Evolutionary conservation across 2,329 filamentous ascomycete species (phyloP).

Genomic region (Pseudogymnoascus sp.): DNA sequence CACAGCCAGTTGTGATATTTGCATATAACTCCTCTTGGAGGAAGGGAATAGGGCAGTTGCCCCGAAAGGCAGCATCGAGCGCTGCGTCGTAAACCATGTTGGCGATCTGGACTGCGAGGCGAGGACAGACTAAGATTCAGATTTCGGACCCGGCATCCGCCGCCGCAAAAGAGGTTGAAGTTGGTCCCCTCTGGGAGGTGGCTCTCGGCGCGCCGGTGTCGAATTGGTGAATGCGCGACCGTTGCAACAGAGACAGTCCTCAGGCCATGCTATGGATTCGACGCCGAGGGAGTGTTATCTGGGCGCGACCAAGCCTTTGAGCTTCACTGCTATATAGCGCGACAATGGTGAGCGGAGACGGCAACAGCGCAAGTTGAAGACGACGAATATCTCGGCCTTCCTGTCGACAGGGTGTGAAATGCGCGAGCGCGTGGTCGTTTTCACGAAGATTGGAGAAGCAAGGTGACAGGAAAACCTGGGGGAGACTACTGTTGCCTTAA

Average conservation of each 20-base stretch:
- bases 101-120: neutral
- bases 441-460: neutral
- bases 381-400: neutral
- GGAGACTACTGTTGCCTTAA: slow-evolving; percentile 8
- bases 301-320: neutral
- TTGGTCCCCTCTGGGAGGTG: neutral
- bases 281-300: neutral
- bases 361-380: neutral
- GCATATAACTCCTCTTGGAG: slow-evolving; percentile 39
- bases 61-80: slow-evolving; percentile 21
- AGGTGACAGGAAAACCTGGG: neutral
- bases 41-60: slow-evolving; percentile 61
- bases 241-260: slow-evolving; percentile 1
- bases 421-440: neutral
- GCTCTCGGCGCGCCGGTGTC: neutral
- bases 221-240: slow-evolving; percentile 5
- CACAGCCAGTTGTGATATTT: neutral
- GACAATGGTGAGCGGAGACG: neutral
- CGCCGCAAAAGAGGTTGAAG: neutral
- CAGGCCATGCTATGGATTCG: neutral
- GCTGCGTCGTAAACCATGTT: neutral
- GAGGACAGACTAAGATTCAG: neutral
- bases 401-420: neutral
- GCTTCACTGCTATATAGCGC: neutral
- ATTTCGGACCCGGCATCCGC: neutral